A percentile compares a stretch with the other conserved stretches of the same genome.
Evolutionary conservation across 2,329 filamentous ascomycete species (phyloP).

Genomic region (Penicillium sp.): DNA sequence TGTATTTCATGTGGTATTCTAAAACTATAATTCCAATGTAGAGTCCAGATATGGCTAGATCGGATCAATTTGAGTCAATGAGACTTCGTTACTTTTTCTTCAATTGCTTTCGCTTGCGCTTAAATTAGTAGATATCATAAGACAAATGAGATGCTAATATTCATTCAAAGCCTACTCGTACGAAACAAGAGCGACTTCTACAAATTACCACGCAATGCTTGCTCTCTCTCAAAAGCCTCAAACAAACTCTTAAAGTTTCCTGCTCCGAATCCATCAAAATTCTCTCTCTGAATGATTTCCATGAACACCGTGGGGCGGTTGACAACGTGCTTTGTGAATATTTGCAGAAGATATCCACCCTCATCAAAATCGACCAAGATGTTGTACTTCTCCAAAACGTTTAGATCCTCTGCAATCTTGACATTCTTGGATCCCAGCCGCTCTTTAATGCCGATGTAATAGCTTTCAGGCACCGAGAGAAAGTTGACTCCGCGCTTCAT

Average conservation of each 20-base stretch:
- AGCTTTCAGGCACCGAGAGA: conserved; percentile 78
- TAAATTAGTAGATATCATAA: too few relatives aligned
- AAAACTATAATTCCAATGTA: too few relatives aligned
- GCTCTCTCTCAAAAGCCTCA: conserved; percentile 89
- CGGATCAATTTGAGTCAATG: too few relatives aligned
- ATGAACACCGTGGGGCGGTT: conserved; percentile 93
- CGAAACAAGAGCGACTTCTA: too few relatives aligned
- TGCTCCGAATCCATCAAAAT: conserved; percentile 86
- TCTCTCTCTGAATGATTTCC: conserved; percentile 87
- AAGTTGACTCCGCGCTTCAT: conserved; percentile 82
- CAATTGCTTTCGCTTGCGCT: too few relatives aligned
- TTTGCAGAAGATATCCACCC: conserved; percentile 74
- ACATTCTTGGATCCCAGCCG: conserved; percentile 65
- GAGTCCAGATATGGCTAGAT: too few relatives aligned
- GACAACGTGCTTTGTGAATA: conserved; percentile 81
- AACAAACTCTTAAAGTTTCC: conserved; percentile 93
- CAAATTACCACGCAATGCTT: conserved; percentile 77
- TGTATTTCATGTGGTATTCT: too few relatives aligned
- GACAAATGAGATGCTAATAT: too few relatives aligned
- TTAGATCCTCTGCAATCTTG: conserved; percentile 78
- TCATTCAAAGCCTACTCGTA: too few relatives aligned
- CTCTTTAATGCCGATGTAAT: conserved; percentile 74
- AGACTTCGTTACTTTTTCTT: too few relatives aligned
- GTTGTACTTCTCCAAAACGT: conserved; percentile 71
- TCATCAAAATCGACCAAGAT: conserved; percentile 94